A percentile compares a stretch with the other conserved stretches of the same genome.
These are phyloP conservation scores for Cercophora samala DNA, from an alignment of 495 filamentous ascomycete genomes.

Conservation along the genomic window DNA sequence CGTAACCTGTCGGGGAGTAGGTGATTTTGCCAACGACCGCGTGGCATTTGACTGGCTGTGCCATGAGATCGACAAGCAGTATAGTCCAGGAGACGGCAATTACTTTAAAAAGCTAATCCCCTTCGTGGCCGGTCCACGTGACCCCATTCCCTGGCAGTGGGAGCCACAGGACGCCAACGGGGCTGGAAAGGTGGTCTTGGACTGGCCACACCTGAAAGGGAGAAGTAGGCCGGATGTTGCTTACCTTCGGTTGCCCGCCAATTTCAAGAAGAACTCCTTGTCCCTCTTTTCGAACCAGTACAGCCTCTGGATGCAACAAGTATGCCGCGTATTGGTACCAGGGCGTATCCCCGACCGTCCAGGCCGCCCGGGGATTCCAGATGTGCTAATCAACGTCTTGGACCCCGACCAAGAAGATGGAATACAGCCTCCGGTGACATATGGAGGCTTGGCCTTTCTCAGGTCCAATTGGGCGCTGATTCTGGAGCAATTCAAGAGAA, in stretches of 20 bases:
- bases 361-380: slow-evolving; percentile 25
- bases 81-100: not conserved
- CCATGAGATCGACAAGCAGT: not conserved
- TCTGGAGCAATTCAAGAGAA: not conserved
- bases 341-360: slow-evolving; percentile 24
- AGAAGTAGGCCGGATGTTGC: slow-evolving; percentile 28
- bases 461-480: slow-evolving; percentile 16
- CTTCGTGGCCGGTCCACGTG: slow-evolving; percentile 21
- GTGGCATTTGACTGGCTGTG: slow-evolving; percentile 17
- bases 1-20: slow-evolving; percentile 16
- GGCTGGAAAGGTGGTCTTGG: slow-evolving; percentile 20
- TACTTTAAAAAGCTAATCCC: slow-evolving; percentile 1
- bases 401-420: not conserved
- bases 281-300: slow-evolving; percentile 21
- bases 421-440: slow-evolving; percentile 5
- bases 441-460: slow-evolving; percentile 26
- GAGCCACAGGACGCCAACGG: slow-evolving; percentile 16
- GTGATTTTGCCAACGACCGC: slow-evolving; percentile 22
- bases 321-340: slow-evolving; percentile 25
- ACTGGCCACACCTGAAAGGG: slow-evolving; percentile 19
- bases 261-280: not conserved
- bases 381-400: slow-evolving; percentile 23
- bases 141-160: slow-evolving; percentile 24
- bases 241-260: slow-evolving; percentile 30
- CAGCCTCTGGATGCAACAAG: slow-evolving; percentile 19